Evolutionary conservation across 139 green algal species (phyloP), one percentile per base, ranked within the genome.

Genomic region (Raphidocelis subcapitata): DNA sequence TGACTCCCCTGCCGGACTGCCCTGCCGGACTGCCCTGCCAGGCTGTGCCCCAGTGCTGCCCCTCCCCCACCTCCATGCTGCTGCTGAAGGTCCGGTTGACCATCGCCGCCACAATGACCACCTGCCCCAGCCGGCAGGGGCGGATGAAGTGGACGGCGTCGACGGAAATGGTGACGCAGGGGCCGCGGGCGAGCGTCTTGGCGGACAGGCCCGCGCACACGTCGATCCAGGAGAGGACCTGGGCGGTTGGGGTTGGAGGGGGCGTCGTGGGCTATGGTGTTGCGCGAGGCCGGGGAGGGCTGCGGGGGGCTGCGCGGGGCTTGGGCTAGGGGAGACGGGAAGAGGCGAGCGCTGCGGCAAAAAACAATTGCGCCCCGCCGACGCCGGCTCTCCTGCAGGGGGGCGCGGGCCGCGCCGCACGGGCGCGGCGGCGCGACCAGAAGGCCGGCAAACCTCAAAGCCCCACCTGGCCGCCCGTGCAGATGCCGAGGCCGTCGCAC

Each of bases 171-270:
- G 91, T 96, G 26, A 96, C 90, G 59, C 82, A 89, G 23, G 90
- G 86, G 3, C 86, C 83, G 0, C 83, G 79, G 0, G 90, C 88
- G 33, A 94, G 86, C 1, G 82, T 89, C 69, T 96, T 96, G 67
- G 91, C 90, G 1, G 83, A 82, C 70, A 96, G 77, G 0, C 91
- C 91, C 0, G 91, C 91, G 64, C 84, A 92, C 5, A 96, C 46
- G 60, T 96, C 91, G 32, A 96, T 94, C 91, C 91, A 96, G 75
- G 72, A 85, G 55, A 96, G 76, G 37, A 96, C 90, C 83, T 91
- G 80, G 35, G 73, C 8, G 41, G 41, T 49, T 49, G 8, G 41
- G 41, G 54, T 29, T 8, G 23, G 54, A 14, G 5, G 15, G 23
- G 23, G 54, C 54, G 12, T 56, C 32, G 5, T 56, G 24, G 26